Conservation (phyloP, 75 land plant species). For the Larix kaempferi region DNA sequence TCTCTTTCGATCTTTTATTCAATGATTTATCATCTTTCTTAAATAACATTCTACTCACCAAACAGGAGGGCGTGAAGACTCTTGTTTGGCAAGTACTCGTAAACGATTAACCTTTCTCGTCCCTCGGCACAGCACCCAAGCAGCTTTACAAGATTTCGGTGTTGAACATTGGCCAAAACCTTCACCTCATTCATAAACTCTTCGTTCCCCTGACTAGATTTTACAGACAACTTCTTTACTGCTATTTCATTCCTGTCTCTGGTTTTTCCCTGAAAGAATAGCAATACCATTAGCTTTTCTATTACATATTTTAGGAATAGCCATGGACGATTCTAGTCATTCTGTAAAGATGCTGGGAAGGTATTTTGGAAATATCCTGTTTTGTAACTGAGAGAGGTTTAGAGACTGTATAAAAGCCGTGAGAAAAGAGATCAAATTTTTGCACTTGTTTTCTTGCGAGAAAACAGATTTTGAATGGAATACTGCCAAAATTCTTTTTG, state of each 20-base stretch:
- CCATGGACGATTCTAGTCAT: too few relatives aligned
- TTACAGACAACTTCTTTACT: conserved; percentile 5
- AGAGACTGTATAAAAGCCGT: too few relatives aligned
- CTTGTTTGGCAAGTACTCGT: conserved; percentile 15
- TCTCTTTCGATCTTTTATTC: background rate
- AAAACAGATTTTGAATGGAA: too few relatives aligned
- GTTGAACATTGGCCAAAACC: conserved; percentile 10
- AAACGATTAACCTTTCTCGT: conserved; percentile 15
- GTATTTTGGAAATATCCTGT: too few relatives aligned
- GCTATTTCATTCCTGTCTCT: conserved; percentile 5
- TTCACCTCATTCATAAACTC: conserved; percentile 24
- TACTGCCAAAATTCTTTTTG: too few relatives aligned
- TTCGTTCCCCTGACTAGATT: background rate
- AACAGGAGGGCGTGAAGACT: conserved; percentile 3
- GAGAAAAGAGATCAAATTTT: too few relatives aligned
- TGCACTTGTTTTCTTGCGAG: too few relatives aligned
- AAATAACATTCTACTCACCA: background rate
- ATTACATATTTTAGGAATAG: too few relatives aligned
- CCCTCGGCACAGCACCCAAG: conserved; percentile 19
- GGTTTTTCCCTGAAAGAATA: conserved; percentile 4
- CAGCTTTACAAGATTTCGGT: conserved; percentile 17
- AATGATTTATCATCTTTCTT: background rate
- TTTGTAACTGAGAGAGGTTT: too few relatives aligned
- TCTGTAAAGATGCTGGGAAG: too few relatives aligned
- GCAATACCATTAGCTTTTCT: background rate